A percentile compares a stretch with the other conserved stretches of the same genome.
Evolutionary conservation across 208 protist genomes (phyloP).

Genomic region (Acanthamoeba culbertsoni): DNA sequence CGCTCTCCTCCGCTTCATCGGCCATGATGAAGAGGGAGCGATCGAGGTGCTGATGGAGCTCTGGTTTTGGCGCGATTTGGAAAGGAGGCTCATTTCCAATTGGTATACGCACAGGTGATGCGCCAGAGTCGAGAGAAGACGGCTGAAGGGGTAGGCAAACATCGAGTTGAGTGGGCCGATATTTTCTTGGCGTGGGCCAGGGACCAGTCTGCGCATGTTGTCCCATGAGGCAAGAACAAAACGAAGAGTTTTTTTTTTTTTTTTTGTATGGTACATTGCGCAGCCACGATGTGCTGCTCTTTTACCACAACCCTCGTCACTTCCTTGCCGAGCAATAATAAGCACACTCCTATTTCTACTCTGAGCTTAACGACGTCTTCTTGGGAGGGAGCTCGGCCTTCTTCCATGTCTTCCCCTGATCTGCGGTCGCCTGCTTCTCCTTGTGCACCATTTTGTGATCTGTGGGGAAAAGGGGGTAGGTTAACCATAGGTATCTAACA

Average conservation of each 20-base stretch:
- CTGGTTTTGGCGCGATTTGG: too few relatives aligned
- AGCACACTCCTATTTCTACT: too few relatives aligned
- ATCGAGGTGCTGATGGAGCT: too few relatives aligned
- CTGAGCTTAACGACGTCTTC: too few relatives aligned
- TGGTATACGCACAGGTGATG: neutral
- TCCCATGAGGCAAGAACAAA: too few relatives aligned
- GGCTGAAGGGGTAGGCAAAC: neutral
- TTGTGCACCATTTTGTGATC: neutral
- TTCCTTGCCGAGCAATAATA: too few relatives aligned
- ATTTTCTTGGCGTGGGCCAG: neutral
- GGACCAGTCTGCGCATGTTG: neutral
- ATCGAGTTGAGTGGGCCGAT: neutral
- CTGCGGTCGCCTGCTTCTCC: neutral
- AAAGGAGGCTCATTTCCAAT: neutral
- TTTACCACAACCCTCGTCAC: neutral
- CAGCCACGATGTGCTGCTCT: too few relatives aligned
- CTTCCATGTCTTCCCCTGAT: neutral
- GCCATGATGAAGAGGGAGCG: neutral
- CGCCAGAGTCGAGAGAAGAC: neutral
- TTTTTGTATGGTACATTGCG: too few relatives aligned
- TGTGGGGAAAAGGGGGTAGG: neutral
- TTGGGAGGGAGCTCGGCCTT: conserved; percentile 6
- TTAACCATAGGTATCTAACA: neutral
- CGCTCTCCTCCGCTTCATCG: neutral
- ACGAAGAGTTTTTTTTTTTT: too few relatives aligned